Evolutionary conservation across 768 basidiomycete genomes (phyloP), one percentile per base, ranked within the genome.

Genomic region (Russula griseocarnosa): DNA sequence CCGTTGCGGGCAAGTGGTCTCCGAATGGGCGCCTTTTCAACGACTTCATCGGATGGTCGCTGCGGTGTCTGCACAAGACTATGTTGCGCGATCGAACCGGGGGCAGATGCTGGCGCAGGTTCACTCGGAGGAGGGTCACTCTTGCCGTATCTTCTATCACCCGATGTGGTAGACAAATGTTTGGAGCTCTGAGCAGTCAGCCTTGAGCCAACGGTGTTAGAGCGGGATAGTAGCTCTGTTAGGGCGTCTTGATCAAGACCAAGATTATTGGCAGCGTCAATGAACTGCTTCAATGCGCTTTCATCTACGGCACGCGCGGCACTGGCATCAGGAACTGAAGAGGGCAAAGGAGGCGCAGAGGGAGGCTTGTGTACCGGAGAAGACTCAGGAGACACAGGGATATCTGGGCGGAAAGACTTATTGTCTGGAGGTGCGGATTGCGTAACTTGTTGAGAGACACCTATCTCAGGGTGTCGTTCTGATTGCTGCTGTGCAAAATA

Each of bases 181-280:
- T 80, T 77, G 58, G 73, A 74, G 49, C 78, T 75, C 32, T 79
- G 79, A n/a, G 78, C 77, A 13, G 79, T 76, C 42, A 79, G 79
- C 52, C 59, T 63, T 13, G 87, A 85, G 28, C 83, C 81, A 26
- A 83, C 79, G 22, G 90, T 87, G 34, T 82, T 81, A 55, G 90
- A 90, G 40, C 91, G 87, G 61, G 81, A 79, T 50, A 93, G 75
- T 36, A 93, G 74, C 61, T 86, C 90, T 55, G 83, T 87, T 65
- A 94, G 72, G 32, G 83, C 89, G 18, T 74, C 78, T 69, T 86
- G 86, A 74, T 92, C 88, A 40, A 93, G 79, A 34, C 90, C 90
- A 42, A 92, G 82, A 69, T 84, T 84, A 14, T 79, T 80, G 2
- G 88, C 91, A 26, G 90, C 91, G 70, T 85, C 83, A 67, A 89